Conservation (phyloP, 2,329 filamentous ascomycete genomes). For the Arthrobotrys musiformis region DNA sequence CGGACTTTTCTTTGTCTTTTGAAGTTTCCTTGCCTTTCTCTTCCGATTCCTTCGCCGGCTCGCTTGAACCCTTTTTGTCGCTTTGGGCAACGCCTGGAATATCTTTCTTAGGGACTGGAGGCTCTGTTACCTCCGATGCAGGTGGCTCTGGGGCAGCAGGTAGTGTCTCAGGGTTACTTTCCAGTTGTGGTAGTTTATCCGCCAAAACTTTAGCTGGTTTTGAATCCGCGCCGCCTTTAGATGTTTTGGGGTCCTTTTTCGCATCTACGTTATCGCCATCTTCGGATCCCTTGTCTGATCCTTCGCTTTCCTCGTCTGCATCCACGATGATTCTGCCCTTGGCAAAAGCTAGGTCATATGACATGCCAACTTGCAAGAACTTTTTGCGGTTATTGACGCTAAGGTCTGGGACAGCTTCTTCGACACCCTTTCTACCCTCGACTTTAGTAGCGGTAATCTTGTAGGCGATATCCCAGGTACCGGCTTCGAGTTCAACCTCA, state of each 20-base stretch:
- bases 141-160: constrained; percentile 35
- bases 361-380: constrained; percentile 75
- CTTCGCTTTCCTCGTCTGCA: constrained; percentile 61
- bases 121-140: constrained; percentile 19
- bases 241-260: constrained; percentile 46
- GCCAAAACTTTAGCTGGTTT: constrained; percentile 56
- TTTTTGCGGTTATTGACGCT: constrained; percentile 72
- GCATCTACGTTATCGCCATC: constrained; percentile 62
- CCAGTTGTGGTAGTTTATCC: constrained; percentile 55
- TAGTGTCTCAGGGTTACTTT: constrained; percentile 7
- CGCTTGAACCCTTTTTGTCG: constrained; percentile 3
- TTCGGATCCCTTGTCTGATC: constrained; percentile 65
- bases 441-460: constrained; percentile 73
- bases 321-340: constrained; percentile 68
- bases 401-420: constrained; percentile 73
- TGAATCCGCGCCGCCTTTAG: constrained; percentile 24
- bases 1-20: constrained; percentile 56
- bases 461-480: constrained; percentile 79
- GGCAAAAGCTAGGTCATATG: constrained; percentile 76
- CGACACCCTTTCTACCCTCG: constrained; percentile 70
- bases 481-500: constrained; percentile 78
- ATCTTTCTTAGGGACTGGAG: constrained; percentile 28
- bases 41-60: constrained; percentile 6
- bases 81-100: not conserved
- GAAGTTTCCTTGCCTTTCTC: constrained; percentile 56